A percentile compares a stretch with the other conserved stretches of the same genome.
Evolutionary conservation across 129 eudicot species (phyloP).

Genomic region (Flaveria brownii): DNA sequence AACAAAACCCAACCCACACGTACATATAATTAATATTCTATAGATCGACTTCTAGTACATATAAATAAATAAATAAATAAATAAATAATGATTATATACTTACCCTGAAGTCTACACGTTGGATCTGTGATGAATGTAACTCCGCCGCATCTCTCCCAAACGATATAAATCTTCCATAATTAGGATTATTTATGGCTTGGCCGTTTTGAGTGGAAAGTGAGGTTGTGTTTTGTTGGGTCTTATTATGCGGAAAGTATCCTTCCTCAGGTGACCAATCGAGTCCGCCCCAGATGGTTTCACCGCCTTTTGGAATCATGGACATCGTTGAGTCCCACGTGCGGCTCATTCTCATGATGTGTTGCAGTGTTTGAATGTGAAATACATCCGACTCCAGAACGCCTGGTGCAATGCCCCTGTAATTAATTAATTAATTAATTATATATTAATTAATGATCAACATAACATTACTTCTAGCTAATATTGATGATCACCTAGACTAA

Average conservation of each 20-base stretch:
- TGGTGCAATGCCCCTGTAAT: constrained; percentile 68
- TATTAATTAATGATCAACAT: no score
- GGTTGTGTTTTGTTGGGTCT: constrained; percentile 37
- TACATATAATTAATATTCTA: no score
- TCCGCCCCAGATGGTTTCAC: constrained; percentile 96
- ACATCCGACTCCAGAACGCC: constrained; percentile 82
- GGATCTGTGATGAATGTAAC: constrained; percentile 49
- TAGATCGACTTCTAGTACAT: no score
- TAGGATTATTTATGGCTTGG: constrained; percentile 30
- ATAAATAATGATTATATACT: neutral
- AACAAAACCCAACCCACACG: neutral
- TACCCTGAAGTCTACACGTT: constrained; percentile 86
- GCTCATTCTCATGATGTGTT: constrained; percentile 92
- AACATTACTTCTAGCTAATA: no score
- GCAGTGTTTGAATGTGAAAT: constrained; percentile 75
- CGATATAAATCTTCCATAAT: constrained; percentile 86
- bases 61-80: neutral
- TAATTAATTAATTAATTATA: no score
- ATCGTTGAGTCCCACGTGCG: constrained; percentile 99
- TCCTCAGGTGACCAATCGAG: constrained; percentile 97
- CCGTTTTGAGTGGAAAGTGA: constrained; percentile 29
- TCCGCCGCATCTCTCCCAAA: constrained; percentile 75
- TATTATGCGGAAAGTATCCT: constrained; percentile 54
- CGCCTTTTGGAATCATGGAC: constrained; percentile 99
- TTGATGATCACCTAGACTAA: no score